Percentiles rank a stretch among this genome's conserved stretches.
Evolutionary conservation across 2,329 filamentous ascomycete species (phyloP).

Genomic region (Fusarium brachygibbosum): DNA sequence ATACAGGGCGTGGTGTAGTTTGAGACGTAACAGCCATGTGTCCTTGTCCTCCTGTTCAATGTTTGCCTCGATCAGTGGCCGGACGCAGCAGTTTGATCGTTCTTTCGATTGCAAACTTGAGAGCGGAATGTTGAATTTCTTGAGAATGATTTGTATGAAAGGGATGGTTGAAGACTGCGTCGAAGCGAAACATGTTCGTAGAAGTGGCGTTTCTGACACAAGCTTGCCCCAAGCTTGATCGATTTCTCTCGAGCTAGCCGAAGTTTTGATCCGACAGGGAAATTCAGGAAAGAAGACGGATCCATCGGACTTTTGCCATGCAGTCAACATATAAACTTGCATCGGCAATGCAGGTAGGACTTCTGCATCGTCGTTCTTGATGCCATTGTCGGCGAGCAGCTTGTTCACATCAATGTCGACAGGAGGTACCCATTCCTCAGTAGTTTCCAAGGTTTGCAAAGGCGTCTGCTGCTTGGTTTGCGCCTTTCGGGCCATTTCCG

Average conservation of each 20-base stretch:
- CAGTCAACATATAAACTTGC: conserved; percentile 83
- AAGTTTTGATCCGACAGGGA: conserved; percentile 65
- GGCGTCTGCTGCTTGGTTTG: not conserved
- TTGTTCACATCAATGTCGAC: conserved; percentile 54
- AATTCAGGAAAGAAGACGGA: conserved; percentile 82
- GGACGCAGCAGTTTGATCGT: not conserved
- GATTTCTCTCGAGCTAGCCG: conserved; percentile 58
- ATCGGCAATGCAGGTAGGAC: conserved; percentile 80
- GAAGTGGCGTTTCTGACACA: conserved; percentile 68
- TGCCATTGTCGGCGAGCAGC: conserved; percentile 57
- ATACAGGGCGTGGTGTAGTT: conserved; percentile 89
- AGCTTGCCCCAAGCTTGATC: conserved; percentile 72
- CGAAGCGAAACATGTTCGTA: conserved; percentile 76
- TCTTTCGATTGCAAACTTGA: not conserved
- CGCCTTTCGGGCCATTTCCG: conserved; percentile 67
- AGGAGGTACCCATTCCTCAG: conserved; percentile 50
- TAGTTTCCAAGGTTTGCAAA: conserved; percentile 26
- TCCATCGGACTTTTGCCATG: conserved; percentile 78
- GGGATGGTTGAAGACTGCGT: conserved; percentile 63
- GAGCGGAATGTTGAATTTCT: conserved; percentile 28
- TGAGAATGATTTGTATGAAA: conserved; percentile 73
- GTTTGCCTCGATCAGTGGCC: conserved; percentile 33
- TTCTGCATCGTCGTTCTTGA: conserved; percentile 65
- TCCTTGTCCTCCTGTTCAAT: conserved; percentile 23
- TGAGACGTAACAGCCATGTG: conserved; percentile 61